Evolutionary conservation across 176 grass and related monocot species (phyloP), one percentile per base, ranked within the genome.

Genomic region (Echinochloa phyllopogon): DNA sequence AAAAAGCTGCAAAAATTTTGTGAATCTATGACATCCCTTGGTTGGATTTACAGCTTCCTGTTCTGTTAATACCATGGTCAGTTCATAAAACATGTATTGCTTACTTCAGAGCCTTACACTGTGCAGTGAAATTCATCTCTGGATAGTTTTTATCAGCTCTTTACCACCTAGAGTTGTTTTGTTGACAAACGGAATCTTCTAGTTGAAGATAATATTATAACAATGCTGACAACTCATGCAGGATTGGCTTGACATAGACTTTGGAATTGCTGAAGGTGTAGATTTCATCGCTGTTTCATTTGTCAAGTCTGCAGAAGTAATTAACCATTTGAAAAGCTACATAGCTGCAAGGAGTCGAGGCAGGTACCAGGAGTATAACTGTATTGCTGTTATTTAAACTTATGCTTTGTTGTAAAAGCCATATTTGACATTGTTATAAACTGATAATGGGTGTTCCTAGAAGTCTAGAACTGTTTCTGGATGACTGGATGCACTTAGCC

Each of bases 211-310:
- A 63, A 62, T 65, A 72, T 58, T 69, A 73, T 69, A 21, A 11
- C 20, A 81, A 72, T 77, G 58, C 38, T 60, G 76, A 78, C 27
- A 43, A 86, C 78, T 53, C 72, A 4, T 92, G 78, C 89, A 98
- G 96, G 96, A 98, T 86, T 98, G 96, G 96, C 93, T 98, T 92
- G 96, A 96, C 77, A 98, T 98, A 87, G 96, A 98, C 81, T 98
- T 98, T 53, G 96, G 91, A 20, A 98, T 98, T 79, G 83, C 93
- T 29, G 96, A 96, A 86, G 96, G 96, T 63, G 96, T 96, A 25
- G 96, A 98, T 89, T 98, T 98, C 69, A 96, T 96, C 33, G 96
- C 96, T 57, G 96, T 98, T 65, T 98, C 96, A 3, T 98, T 98
- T 60, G 96, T 98, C 84, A 95, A 98, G 82, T 95, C 96, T 68